phyloP scores from a whole-genome alignment of 2,329 filamentous ascomycete genomes.

The Cadophora sp. region DNA sequence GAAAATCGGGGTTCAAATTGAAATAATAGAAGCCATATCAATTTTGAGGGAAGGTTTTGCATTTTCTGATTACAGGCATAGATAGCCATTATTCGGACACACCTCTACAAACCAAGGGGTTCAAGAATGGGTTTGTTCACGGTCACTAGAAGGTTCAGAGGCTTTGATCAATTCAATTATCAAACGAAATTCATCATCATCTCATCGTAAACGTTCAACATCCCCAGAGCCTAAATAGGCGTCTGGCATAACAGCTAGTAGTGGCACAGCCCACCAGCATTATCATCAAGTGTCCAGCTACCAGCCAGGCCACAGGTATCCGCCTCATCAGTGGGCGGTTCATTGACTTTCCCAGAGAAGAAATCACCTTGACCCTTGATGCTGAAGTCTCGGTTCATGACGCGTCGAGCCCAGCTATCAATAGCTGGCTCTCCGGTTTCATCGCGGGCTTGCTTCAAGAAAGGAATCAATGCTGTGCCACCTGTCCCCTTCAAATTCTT shows the following conservation, averaged over 20 bases:
- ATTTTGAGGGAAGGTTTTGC: too few relatives aligned
- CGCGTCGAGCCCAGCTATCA: slow-evolving; percentile 60
- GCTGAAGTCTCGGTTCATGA: slow-evolving; percentile 46
- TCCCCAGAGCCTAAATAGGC: background rate
- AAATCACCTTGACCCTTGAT: slow-evolving; percentile 58
- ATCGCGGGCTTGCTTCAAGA: slow-evolving; percentile 94
- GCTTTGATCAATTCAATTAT: background rate
- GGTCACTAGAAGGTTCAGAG: background rate
- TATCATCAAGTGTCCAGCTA: slow-evolving; percentile 87
- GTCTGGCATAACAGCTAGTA: slow-evolving; percentile 34
- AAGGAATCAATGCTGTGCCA: slow-evolving; percentile 91
- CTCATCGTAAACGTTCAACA: background rate
- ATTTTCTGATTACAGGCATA: too few relatives aligned
- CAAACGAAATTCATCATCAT: background rate
- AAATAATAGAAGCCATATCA: too few relatives aligned
- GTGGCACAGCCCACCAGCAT: slow-evolving; percentile 62
- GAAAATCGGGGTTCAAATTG: too few relatives aligned
- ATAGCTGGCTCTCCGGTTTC: slow-evolving; percentile 95
- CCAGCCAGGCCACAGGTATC: slow-evolving; percentile 75
- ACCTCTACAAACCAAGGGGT: background rate
- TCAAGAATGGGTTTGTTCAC: background rate
- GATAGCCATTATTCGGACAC: background rate
- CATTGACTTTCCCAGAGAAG: slow-evolving; percentile 61
- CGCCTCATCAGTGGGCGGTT: slow-evolving; percentile 47
- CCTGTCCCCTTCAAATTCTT: slow-evolving; percentile 85